phyloP scores from a whole-genome alignment of 1,284 basidiomycete genomes.

The Apiotrichum mycotoxinovorans region DNA sequence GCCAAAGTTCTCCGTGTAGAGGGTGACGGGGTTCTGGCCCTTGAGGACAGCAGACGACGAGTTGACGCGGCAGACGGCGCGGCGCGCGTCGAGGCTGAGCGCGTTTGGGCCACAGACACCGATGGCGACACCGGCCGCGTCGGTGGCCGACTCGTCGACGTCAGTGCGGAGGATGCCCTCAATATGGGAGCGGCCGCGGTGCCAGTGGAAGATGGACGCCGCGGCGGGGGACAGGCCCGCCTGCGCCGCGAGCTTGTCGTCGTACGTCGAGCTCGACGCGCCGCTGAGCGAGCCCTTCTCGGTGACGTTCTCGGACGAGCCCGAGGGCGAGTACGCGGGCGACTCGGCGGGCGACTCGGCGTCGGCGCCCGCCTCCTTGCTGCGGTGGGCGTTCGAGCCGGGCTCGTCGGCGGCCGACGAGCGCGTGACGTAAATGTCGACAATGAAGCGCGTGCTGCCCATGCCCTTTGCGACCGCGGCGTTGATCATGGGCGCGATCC shows the following conservation, averaged over 20 bases:
- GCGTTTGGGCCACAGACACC: conserved; percentile 28
- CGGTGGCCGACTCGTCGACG: conserved; percentile 2
- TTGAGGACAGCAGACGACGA: conserved; percentile 16
- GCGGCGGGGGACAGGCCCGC: conserved; percentile 1
- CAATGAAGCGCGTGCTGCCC: conserved; percentile 9
- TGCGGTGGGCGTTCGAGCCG: conserved; percentile 1
- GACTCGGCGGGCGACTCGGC: conserved; percentile 1
- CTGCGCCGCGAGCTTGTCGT: neutral
- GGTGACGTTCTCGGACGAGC: conserved; percentile 3
- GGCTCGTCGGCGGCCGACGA: conserved; percentile 9
- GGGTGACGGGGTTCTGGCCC: conserved; percentile 26
- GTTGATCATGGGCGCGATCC: conserved; percentile 24
- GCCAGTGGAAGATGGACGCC: conserved; percentile 6
- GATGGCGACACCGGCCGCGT: conserved; percentile 7
- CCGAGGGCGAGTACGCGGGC: conserved; percentile 1
- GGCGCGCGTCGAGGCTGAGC: conserved; percentile 20
- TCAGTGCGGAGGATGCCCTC: conserved; percentile 12
- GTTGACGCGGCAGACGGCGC: conserved; percentile 24
- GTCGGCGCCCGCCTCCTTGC: neutral
- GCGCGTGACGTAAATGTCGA: conserved; percentile 25
- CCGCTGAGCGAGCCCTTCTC: conserved; percentile 3
- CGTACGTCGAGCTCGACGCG: neutral
- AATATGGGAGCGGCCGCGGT: conserved; percentile 16
- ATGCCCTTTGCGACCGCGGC: conserved; percentile 9
- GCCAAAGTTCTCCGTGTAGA: conserved; percentile 33